These are phyloP conservation scores for Blastocystis sp. DNA, from an alignment of 352 stramenopile genomes.

Conservation along the genomic window DNA sequence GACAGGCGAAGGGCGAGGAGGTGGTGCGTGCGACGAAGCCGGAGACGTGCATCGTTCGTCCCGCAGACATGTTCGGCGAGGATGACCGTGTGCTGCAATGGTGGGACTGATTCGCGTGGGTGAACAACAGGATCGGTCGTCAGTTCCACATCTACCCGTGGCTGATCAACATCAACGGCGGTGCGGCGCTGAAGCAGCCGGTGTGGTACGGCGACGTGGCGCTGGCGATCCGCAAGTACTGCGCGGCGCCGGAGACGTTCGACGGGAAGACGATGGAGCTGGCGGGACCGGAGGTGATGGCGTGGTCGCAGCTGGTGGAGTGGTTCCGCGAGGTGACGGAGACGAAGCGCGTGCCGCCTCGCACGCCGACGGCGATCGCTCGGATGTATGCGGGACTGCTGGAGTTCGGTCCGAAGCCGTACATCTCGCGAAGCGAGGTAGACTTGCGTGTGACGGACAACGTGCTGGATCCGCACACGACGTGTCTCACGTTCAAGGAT, in stretches of 20 bases:
- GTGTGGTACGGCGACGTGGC: slow-evolving; percentile 72
- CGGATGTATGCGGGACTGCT: slow-evolving; percentile 68
- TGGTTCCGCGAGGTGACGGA: slow-evolving; percentile 88
- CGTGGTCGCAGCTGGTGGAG: slow-evolving; percentile 85
- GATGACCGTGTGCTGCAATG: slow-evolving; percentile 87
- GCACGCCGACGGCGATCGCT: too few relatives aligned
- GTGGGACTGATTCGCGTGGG: slow-evolving; percentile 60
- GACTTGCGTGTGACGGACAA: slow-evolving; percentile 62
- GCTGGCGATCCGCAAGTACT: slow-evolving; percentile 65
- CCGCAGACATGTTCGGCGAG: slow-evolving; percentile 81
- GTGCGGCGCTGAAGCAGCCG: slow-evolving; percentile 79
- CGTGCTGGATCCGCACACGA: background rate
- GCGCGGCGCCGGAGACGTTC: slow-evolving; percentile 66
- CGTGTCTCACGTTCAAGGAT: background rate
- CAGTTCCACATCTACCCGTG: slow-evolving; percentile 61
- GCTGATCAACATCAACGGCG: slow-evolving; percentile 82
- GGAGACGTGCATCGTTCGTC: slow-evolving; percentile 84
- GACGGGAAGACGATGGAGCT: slow-evolving; percentile 84
- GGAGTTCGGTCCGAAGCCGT: too few relatives aligned
- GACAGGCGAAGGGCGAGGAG: slow-evolving; percentile 65
- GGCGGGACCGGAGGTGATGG: slow-evolving; percentile 85
- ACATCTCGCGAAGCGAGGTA: too few relatives aligned
- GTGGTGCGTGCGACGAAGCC: slow-evolving; percentile 83
- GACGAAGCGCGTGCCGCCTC: background rate
- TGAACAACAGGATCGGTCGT: slow-evolving; percentile 65